A percentile compares a stretch with the other conserved stretches of the same genome.
Evolutionary conservation across 2,329 filamentous ascomycete species (phyloP).

Genomic region (Fusarium cyanostomum): DNA sequence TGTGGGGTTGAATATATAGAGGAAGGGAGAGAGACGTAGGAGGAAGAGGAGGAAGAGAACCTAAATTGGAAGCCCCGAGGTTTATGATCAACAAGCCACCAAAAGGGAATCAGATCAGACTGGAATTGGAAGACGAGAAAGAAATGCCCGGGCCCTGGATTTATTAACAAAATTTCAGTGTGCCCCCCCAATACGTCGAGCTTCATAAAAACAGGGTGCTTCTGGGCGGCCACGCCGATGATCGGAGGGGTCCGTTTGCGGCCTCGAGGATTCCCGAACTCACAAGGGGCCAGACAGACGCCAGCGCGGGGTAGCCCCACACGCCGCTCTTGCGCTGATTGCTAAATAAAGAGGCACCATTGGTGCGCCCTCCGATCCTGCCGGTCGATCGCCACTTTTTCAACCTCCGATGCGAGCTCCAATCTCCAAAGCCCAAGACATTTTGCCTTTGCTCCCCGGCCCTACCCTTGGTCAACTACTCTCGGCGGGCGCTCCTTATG

Average conservation of each 20-base stretch:
- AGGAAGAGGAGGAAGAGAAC: slow-evolving; percentile 15
- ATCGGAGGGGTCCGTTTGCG: slow-evolving; percentile 42
- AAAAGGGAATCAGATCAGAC: slow-evolving; percentile 5
- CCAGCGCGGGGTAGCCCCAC: slow-evolving; percentile 45
- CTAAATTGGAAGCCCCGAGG: slow-evolving; percentile 1
- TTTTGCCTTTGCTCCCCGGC: slow-evolving; percentile 14
- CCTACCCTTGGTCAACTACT: slow-evolving; percentile 29
- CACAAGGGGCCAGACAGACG: slow-evolving; percentile 35
- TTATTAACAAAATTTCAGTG: slow-evolving; percentile 43
- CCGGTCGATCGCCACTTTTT: slow-evolving; percentile 36
- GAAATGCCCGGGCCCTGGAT: slow-evolving; percentile 33
- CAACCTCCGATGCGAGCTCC: slow-evolving; percentile 40
- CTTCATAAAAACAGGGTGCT: slow-evolving; percentile 40
- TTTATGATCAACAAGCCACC: slow-evolving; percentile 1
- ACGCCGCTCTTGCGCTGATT: slow-evolving; percentile 40
- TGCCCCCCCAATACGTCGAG: slow-evolving; percentile 34
- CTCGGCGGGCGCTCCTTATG: slow-evolving; percentile 1
- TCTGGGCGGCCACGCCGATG: slow-evolving; percentile 36
- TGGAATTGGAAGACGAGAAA: slow-evolving; percentile 22
- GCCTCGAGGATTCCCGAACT: slow-evolving; percentile 41
- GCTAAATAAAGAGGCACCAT: slow-evolving; percentile 41
- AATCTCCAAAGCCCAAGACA: slow-evolving; percentile 18
- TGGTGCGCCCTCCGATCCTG: slow-evolving; percentile 32
- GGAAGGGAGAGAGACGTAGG: slow-evolving; percentile 3
- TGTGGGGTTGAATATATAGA: slow-evolving; percentile 7